Conservation (phyloP, 208 protist genomes). For the Vickermania spadyakhi region DNA sequence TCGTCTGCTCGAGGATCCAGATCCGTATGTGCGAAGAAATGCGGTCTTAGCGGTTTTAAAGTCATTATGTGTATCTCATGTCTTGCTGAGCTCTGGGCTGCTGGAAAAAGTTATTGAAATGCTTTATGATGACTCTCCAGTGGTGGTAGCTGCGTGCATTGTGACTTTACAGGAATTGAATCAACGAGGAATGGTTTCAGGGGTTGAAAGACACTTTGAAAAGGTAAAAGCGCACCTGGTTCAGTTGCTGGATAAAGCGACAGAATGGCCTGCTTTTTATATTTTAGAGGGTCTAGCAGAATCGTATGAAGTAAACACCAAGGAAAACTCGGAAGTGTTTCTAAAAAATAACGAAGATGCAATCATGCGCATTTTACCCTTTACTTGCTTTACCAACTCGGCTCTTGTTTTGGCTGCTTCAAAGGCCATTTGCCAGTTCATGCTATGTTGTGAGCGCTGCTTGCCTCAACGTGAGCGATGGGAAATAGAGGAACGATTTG, state of each 20-base stretch:
- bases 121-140: conserved; percentile 95
- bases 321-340: too few relatives aligned
- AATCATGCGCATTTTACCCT: conserved; percentile 89
- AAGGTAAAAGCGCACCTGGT: conserved; percentile 84
- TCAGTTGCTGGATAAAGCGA: conserved; percentile 85
- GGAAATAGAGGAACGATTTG: conserved; percentile 37
- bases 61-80: conserved; percentile 92
- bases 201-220: conserved; percentile 26
- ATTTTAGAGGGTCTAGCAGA: conserved; percentile 93
- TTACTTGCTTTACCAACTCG: conserved; percentile 92
- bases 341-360: conserved; percentile 85
- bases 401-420: conserved; percentile 94
- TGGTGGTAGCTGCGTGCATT: conserved; percentile 95
- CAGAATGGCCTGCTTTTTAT: conserved; percentile 97
- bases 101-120: conserved; percentile 86
- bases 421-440: conserved; percentile 66
- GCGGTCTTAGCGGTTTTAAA: conserved; percentile 97
- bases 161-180: conserved; percentile 79
- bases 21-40: conserved; percentile 98
- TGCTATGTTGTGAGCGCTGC: conserved; percentile 9
- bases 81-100: conserved; percentile 83
- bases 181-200: conserved; percentile 19
- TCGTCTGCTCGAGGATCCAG: conserved; percentile 89
- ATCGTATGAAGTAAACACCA: conserved; percentile 9
- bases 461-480: conserved; percentile 2